A percentile compares a stretch with the other conserved stretches of the same genome.
phyloP scores from a whole-genome alignment of 768 basidiomycete species.

The Leccinellum luteum region DNA sequence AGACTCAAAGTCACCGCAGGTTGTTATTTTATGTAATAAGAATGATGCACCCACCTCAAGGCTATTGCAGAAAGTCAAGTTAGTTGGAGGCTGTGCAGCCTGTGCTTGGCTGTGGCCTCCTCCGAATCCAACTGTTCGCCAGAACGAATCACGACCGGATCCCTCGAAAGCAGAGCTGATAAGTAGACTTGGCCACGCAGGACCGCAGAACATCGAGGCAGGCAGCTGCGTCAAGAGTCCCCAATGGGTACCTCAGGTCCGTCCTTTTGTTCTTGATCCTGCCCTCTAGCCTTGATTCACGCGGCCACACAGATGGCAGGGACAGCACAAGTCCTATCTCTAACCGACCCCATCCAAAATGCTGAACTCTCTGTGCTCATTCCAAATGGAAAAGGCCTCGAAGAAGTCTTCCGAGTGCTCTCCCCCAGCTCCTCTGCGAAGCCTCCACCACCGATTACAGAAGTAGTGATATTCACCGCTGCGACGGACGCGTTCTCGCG shows the following conservation, averaged over 20 bases:
- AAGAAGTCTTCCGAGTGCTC: slow-evolving; percentile 62
- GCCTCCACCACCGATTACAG: slow-evolving; percentile 60
- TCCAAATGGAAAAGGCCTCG: slow-evolving; percentile 76
- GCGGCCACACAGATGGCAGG: slow-evolving; percentile 83
- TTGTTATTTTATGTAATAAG: too few relatives aligned
- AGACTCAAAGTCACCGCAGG: too few relatives aligned
- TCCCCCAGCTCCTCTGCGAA: slow-evolving; percentile 27
- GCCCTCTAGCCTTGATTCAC: not conserved
- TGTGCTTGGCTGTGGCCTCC: too few relatives aligned
- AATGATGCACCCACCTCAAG: too few relatives aligned
- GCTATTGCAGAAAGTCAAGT: too few relatives aligned
- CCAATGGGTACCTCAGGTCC: slow-evolving; percentile 88
- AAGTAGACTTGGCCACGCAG: slow-evolving; percentile 66
- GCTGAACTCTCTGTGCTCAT: slow-evolving; percentile 77
- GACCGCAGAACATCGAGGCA: slow-evolving; percentile 68
- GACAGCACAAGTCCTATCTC: slow-evolving; percentile 68
- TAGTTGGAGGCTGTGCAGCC: too few relatives aligned
- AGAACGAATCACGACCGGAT: slow-evolving; percentile 82
- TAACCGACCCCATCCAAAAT: slow-evolving; percentile 48
- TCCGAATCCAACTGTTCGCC: slow-evolving; percentile 41
- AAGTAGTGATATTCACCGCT: slow-evolving; percentile 87
- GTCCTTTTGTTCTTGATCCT: slow-evolving; percentile 6
- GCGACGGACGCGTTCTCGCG: slow-evolving; percentile 84
- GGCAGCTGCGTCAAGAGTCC: slow-evolving; percentile 93
- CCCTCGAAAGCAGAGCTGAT: slow-evolving; percentile 79